Base-by-base conservation (phyloP, 768 basidiomycete genomes). In the Pleurotus pulmonarius region DNA sequence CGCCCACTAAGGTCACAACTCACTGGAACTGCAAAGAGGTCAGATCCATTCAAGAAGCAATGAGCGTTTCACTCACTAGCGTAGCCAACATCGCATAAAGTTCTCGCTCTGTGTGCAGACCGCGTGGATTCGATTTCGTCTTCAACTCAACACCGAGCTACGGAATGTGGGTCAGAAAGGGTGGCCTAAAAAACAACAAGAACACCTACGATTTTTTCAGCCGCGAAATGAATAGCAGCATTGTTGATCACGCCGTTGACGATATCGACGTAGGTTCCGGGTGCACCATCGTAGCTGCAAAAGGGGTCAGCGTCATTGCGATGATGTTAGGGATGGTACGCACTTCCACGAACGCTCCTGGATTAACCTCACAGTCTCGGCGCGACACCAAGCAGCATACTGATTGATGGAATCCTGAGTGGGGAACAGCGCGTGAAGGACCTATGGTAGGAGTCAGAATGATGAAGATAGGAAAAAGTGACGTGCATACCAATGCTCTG, bases 181-280 rank as follows among this genome's bases (percentile, higher is more conserved):
- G 43, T 12, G 13, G 29, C 22, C 12, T 40, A 34, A 5, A 4
- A 29, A n/a, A 20, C 20, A 24, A 46, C 1, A 49, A 18, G 15
- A 24, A 24, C 18, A 60, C 73, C 13, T 48, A 76, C 75, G 29
- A 78, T 56, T 43, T 66, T 60, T 59, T 73, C 70, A 4, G 75
- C 70, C 5, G 73, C 73, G 77, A 77, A 80, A 49, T 74, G 70
- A 2, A 75, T 68, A 5, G 68, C 65, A n/a, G 70, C 65, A 12
- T 72, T 59, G 57, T 77, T 77, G 64, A 75, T 68, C 5, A 79
- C 75, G 57, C 77, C 72, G 41, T 69, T 66, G 25, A 78, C 74
- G 59, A 80, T 69, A 57, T 82, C 75, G 55, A 81, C 59, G 29
- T 66, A 70, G 44, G 56, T 64, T 41, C 69, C 70, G 15, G 67